Evolutionary conservation across 768 basidiomycete genomes (phyloP).

Genomic region (Amanita polypyramis): DNA sequence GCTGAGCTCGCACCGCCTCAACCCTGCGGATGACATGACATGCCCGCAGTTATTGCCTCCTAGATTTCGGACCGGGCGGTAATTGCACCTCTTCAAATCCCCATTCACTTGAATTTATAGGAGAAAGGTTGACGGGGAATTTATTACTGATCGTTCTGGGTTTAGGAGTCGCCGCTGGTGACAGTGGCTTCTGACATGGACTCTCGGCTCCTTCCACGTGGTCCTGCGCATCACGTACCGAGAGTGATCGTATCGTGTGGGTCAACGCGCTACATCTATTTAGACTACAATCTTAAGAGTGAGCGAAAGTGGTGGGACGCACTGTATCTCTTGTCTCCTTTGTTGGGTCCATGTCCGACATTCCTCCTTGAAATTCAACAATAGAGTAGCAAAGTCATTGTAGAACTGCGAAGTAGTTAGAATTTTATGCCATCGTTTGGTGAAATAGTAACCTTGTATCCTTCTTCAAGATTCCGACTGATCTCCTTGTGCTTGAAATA

Average conservation of each 20-base stretch:
- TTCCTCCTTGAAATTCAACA: slow-evolving; percentile 63
- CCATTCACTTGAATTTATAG: slow-evolving; percentile 42
- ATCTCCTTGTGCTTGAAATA: slow-evolving; percentile 87
- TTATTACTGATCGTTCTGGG: slow-evolving; percentile 6
- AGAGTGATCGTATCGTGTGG: slow-evolving; percentile 22
- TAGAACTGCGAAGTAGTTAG: slow-evolving; percentile 57
- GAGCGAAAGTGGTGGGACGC: slow-evolving; percentile 15
- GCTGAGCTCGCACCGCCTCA: neutral
- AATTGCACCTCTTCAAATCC: slow-evolving; percentile 38
- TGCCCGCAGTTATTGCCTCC: neutral
- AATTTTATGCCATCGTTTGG: neutral
- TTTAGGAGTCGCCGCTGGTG: neutral
- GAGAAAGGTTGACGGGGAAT: slow-evolving; percentile 30
- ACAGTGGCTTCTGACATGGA: neutral
- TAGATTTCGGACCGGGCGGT: slow-evolving; percentile 26
- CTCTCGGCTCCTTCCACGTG: neutral
- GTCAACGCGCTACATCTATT: slow-evolving; percentile 20
- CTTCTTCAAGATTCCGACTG: slow-evolving; percentile 76
- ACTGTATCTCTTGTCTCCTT: slow-evolving; percentile 72
- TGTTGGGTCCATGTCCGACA: slow-evolving; percentile 68
- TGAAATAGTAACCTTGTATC: slow-evolving; percentile 51
- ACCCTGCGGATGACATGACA: too few relatives aligned
- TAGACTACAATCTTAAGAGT: slow-evolving; percentile 11
- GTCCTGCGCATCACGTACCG: neutral
- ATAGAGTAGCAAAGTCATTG: slow-evolving; percentile 67